Base-by-base conservation (phyloP, 768 basidiomycete genomes). In the Suillus hirtellus region DNA sequence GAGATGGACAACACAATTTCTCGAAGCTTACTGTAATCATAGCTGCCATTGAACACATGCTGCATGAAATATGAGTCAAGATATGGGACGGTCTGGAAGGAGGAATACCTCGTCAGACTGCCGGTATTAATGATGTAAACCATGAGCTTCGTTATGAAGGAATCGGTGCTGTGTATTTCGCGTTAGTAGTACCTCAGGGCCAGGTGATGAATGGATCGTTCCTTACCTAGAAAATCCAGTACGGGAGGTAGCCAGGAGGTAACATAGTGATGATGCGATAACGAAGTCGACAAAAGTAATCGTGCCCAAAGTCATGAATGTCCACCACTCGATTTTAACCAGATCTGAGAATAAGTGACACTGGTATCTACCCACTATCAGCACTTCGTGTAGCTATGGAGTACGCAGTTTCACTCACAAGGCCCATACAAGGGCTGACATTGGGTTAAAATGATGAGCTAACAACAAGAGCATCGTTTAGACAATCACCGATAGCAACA, bases 201-300 rank as follows among this genome's bases (percentile, higher is more conserved):
- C 9, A 10, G 12, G 37, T 11, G 38, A 12, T n/a, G 6, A 53
- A 55, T 35, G 24, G 17, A 61, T 11, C 7, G 19, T 1, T 34
- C 4, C n/a, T 19, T 31, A 60, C 60, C 37, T 31, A 37, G 55
- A 15, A 3, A 61, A 59, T 21, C 60, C 60, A 8, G 24, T 60
- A 55, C 35, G 60, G 1, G 60, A 58, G 2, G 37, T 58, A 38
- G 60, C 42, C 3, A 61, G 49, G 27, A 61, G 24, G n/a, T 61
- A 61, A 21, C 60, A 61, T 37, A 61, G n/a, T 37, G 55, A 61
- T 14, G 53, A 54, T 61, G 60, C 60, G 12, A 59, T 14, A 6
- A 40, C 11, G 17, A 61, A 0, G 11, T 61, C 60, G 24, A 24
- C 21, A 17, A 59, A 15, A 31, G 34, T 21, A 31, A 42, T 38